These are phyloP conservation scores for Beauveria scarabaeidicola DNA, from an alignment of 2,329 filamentous ascomycete genomes.

Conservation along the genomic window DNA sequence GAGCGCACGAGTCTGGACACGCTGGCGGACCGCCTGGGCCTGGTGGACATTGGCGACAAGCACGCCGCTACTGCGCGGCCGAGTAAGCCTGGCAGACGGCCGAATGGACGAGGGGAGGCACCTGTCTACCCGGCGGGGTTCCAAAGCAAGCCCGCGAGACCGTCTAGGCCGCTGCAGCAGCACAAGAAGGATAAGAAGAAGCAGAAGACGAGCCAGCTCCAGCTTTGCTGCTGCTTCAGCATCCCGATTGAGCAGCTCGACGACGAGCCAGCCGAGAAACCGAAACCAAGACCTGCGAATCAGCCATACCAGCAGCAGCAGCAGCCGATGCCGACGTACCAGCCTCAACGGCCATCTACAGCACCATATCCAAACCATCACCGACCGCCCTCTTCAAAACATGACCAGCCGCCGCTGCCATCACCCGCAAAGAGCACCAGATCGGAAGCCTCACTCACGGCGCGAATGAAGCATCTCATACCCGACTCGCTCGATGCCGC, in stretches of 20 bases:
- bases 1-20: slow-evolving; percentile 78
- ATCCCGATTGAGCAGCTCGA: slow-evolving; percentile 37
- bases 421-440: slow-evolving; percentile 24
- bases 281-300: slow-evolving; percentile 6
- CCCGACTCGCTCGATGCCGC: slow-evolving; percentile 57
- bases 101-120: neutral
- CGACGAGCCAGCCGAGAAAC: slow-evolving; percentile 16
- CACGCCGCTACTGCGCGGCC: slow-evolving; percentile 19
- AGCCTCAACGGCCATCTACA: slow-evolving; percentile 15
- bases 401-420: slow-evolving; percentile 15
- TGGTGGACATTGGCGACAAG: slow-evolving; percentile 54
- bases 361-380: slow-evolving; percentile 16
- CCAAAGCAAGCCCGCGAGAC: neutral
- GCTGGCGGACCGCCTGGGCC: slow-evolving; percentile 67
- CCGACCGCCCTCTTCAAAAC: slow-evolving; percentile 12
- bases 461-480: slow-evolving; percentile 45
- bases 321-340: slow-evolving; percentile 17
- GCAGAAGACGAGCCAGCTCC: slow-evolving; percentile 25
- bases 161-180: slow-evolving; percentile 16
- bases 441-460: slow-evolving; percentile 25
- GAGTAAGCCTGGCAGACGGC: neutral
- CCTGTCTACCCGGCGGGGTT: neutral
- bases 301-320: slow-evolving; percentile 14
- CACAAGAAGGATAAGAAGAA: slow-evolving; percentile 15
- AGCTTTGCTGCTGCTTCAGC: slow-evolving; percentile 46